phyloP scores from a whole-genome alignment of 2,329 filamentous ascomycete genomes.

The Onygenales sp. region DNA sequence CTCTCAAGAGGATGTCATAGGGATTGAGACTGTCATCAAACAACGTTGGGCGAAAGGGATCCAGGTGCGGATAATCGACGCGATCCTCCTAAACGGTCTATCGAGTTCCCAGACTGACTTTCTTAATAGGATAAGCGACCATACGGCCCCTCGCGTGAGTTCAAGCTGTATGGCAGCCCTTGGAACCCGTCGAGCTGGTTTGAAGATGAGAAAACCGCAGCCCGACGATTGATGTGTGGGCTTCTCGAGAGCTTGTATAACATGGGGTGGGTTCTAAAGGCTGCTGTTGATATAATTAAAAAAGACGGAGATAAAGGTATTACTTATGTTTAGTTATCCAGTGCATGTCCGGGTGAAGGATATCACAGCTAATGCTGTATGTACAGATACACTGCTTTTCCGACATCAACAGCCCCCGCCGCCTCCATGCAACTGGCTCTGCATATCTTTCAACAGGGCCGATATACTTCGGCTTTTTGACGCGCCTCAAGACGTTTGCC shows the following conservation, averaged over 20 bases:
- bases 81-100: neutral
- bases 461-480: conserved; percentile 27
- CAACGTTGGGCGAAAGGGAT: conserved; percentile 1
- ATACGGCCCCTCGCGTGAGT: conserved; percentile 26
- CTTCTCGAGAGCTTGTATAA: conserved; percentile 25
- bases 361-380: conserved; percentile 9
- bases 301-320: conserved; percentile 3
- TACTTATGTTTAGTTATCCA: conserved; percentile 7
- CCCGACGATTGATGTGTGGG: conserved; percentile 23
- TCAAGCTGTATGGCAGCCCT: conserved; percentile 28
- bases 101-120: neutral
- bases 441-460: conserved; percentile 24
- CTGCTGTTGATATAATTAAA: conserved; percentile 27
- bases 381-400: conserved; percentile 30
- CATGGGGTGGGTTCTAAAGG: conserved; percentile 29
- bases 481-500: conserved; percentile 13
- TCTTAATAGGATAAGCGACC: conserved; percentile 9
- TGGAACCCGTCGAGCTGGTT: conserved; percentile 19
- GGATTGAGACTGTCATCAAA: neutral
- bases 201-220: conserved; percentile 17
- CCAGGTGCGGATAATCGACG: neutral
- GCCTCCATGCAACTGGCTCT: conserved; percentile 27
- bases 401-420: conserved; percentile 25
- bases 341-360: neutral
- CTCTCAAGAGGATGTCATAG: conserved; percentile 15